Base-by-base conservation (phyloP, 768 basidiomycete species). In the Myochromella boudieri region DNA sequence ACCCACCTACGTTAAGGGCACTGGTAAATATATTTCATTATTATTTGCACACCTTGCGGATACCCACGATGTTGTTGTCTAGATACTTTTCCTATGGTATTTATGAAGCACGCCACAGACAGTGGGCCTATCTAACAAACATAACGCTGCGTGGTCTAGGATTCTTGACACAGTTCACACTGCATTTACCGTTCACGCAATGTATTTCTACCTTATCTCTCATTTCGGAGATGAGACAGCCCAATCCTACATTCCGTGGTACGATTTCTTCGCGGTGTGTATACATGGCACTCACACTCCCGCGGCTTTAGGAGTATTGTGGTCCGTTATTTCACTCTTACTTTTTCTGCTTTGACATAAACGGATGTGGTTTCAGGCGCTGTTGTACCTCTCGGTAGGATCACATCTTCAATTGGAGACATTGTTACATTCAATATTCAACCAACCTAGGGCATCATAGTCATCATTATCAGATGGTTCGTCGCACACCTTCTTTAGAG, bases 61-160 rank as follows among this genome's bases (percentile, higher is more conserved):
- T 36, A 10, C 3, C 37, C 17, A 21, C 9, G 6, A n/a, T 12
- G 24, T 11, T 18, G 2, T 14, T 18, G 22, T n/a, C 7, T n/a
- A 48, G 46, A 21, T 42, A 3, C n/a, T 34, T 6, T 25, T 48
- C n/a, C 32, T 48, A 7, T 48, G 46, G 46, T 48, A 15, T n/a
- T n/a, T n/a, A n/a, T n/a, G n/a, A n/a, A n/a, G 12, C 2, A 14
- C 27, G 34, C 18, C 15, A 3, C 8, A 8, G 12, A 12, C 10
- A 6, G 25, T 17, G 11, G n/a, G n/a, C n/a, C 28, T 12, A 14
- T 15, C 10, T 17, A 10, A 4, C 6, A 15, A 28, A 14, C 11
- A 10, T 27, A 25, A 8, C 24, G 24, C 4, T 24, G 1, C 28
- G 9, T 36, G 9, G 12, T 2, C 39, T 71, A 3, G 85, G 84